Base-by-base conservation (phyloP, 2,329 filamentous ascomycete species). In the Cordyceps tenuipes region DNA sequence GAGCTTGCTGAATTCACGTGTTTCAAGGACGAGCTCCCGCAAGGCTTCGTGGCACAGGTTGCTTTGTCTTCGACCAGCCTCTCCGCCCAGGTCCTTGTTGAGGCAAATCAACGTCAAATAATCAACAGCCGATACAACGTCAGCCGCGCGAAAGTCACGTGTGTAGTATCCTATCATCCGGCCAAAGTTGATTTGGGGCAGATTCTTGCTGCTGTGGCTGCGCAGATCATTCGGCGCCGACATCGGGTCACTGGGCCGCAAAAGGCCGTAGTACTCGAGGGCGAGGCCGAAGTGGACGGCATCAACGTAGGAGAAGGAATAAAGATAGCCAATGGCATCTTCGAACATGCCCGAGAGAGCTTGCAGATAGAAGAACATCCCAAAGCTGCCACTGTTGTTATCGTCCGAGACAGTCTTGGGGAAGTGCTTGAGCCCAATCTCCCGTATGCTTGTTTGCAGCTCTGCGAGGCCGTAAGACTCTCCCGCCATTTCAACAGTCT, bases 161-260 rank as follows among this genome's bases (percentile, higher is more conserved):
- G 95, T 99, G 77, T 99, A 99, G 72, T 94, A 91, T 46, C 93
- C 95, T 63, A 97, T 80, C 79, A 97, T 90, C 62, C 89, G 88
- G 49, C 90, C 92, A 75, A 97, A 97, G 78, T 94, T 96, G 74
- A 99, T 87, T 71, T 97, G 91, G 5, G 91, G 82, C 64, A 84
- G 79, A 64, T 84, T 82, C 66, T 86, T 83, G 68, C 82, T 88
- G 66, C 84, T 90, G 72, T 84, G 76, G 65, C 79, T 85, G 47
- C 85, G 75, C 51, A 87, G 75, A 67, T 95, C 89, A 69, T 88
- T 88, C 55, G 88, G 85, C 10, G 85, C 85, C 8, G 84, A 83
- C 66, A 84, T 82, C 64, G 91, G 91, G 72, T 96, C 90, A 41
- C 91, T 89, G 31, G 96, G 90, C 41, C 92, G 88, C 62, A 99